phyloP scores from a whole-genome alignment of 352 stramenopile genomes.

The Globisporangium acanthophoron region DNA sequence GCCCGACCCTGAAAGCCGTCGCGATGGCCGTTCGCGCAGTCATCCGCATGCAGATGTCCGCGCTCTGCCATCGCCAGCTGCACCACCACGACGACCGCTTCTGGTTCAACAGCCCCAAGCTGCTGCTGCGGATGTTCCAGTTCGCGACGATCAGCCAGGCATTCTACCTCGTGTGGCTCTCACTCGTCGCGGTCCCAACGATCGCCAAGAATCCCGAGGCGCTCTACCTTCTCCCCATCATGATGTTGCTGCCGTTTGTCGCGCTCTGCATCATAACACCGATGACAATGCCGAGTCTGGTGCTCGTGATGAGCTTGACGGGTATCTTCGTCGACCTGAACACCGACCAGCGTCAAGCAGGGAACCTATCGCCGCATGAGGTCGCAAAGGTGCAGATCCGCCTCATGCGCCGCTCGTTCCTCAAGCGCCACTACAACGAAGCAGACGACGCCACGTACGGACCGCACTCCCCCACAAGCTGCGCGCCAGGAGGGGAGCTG shows the following conservation, averaged over 20 bases:
- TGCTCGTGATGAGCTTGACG: conserved; percentile 84
- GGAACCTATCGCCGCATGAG: conserved; percentile 22
- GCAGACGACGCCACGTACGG: conserved; percentile 12
- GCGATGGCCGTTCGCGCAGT: conserved; percentile 59
- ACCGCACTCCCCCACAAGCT: not conserved
- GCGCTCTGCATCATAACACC: conserved; percentile 76
- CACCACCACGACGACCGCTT: conserved; percentile 80
- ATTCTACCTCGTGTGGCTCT: conserved; percentile 86
- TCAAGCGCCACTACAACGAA: conserved; percentile 60
- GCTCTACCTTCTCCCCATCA: conserved; percentile 42
- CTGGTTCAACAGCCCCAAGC: conserved; percentile 72
- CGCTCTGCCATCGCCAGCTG: conserved; percentile 74
- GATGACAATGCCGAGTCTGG: conserved; percentile 82
- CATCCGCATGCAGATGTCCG: conserved; percentile 87
- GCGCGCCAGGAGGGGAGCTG: not conserved
- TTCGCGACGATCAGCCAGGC: conserved; percentile 83
- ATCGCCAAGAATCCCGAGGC: conserved; percentile 18
- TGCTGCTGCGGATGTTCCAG: conserved; percentile 77
- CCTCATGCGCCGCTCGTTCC: conserved; percentile 63
- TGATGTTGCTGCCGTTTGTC: conserved; percentile 59
- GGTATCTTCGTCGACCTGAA: conserved; percentile 86
- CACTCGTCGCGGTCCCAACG: conserved; percentile 56
- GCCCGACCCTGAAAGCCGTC: conserved; percentile 42
- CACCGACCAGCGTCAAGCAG: conserved; percentile 11
- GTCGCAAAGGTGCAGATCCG: conserved; percentile 67